These are phyloP conservation scores for Alternaria alternata DNA, from an alignment of 2,329 filamentous ascomycete species.

Conservation along the genomic window DNA sequence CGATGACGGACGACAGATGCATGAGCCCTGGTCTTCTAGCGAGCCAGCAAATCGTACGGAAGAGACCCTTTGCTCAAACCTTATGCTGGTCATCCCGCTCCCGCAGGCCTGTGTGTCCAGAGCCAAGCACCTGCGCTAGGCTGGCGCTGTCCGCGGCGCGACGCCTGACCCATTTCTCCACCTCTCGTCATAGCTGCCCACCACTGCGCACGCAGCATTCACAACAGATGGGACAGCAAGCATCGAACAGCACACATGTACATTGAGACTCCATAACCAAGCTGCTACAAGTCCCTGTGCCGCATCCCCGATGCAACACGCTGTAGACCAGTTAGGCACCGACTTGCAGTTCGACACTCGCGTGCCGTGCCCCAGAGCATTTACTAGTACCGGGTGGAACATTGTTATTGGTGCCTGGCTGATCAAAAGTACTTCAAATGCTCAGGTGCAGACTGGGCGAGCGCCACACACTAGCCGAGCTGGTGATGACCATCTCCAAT, in stretches of 20 bases:
- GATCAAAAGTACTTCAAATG: slow-evolving; percentile 29
- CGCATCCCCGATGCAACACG: slow-evolving; percentile 40
- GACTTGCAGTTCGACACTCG: slow-evolving; percentile 25
- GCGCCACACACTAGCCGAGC: slow-evolving; percentile 25
- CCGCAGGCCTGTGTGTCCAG: slow-evolving; percentile 43
- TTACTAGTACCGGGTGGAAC: slow-evolving; percentile 19
- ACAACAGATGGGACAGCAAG: slow-evolving; percentile 8
- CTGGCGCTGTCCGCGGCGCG: slow-evolving; percentile 36
- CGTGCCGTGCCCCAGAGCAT: slow-evolving; percentile 24
- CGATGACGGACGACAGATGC: slow-evolving; percentile 12
- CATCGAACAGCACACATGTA: slow-evolving; percentile 19
- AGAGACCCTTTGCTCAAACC: slow-evolving; percentile 45
- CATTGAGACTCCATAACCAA: slow-evolving; percentile 21
- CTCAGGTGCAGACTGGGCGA: slow-evolving; percentile 29
- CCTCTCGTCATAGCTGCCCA: slow-evolving; percentile 37
- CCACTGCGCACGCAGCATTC: slow-evolving; percentile 17
- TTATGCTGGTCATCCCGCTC: slow-evolving; percentile 52
- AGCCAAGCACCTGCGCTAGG: slow-evolving; percentile 37
- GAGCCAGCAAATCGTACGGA: slow-evolving; percentile 28
- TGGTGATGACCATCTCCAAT: slow-evolving; percentile 23
- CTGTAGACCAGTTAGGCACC: slow-evolving; percentile 25
- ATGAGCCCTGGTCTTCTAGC: slow-evolving; percentile 27
- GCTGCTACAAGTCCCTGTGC: slow-evolving; percentile 32
- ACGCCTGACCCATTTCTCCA: slow-evolving; percentile 31
- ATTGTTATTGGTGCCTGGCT: slow-evolving; percentile 34